Conservation (phyloP, 805 yeast species). For the Yarrowia sp. region DNA sequence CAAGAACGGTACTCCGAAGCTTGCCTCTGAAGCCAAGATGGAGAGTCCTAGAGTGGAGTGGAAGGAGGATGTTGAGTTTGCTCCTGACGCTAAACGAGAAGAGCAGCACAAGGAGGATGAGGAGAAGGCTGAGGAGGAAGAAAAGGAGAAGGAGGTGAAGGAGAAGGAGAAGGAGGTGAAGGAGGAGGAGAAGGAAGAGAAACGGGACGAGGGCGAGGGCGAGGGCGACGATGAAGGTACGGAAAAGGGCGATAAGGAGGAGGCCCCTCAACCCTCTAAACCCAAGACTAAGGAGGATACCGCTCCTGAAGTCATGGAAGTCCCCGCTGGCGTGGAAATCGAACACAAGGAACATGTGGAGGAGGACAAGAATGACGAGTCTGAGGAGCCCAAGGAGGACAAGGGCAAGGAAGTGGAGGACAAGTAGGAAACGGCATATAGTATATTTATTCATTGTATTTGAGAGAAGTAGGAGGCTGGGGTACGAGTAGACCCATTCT, state of each 20-base stretch:
- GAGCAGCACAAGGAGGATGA: neutral
- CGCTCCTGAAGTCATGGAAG: neutral
- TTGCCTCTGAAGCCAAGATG: neutral
- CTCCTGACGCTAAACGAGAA: neutral
- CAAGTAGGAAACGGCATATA: neutral
- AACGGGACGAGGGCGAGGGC: neutral
- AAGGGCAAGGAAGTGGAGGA: conserved; percentile 10
- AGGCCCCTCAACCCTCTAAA: neutral
- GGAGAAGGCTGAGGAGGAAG: neutral
- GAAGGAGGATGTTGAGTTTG: conserved; percentile 11
- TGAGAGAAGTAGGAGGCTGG: neutral
- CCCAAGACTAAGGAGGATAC: too few species aligned
- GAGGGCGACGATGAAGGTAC: neutral
- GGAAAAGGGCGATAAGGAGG: neutral
- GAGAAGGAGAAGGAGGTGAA: neutral
- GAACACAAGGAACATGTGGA: conserved; percentile 18
- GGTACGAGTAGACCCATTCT: too few species aligned
- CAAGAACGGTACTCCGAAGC: neutral
- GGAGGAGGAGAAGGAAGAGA: too few species aligned
- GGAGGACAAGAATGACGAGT: neutral
- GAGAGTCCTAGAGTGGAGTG: conserved; percentile 21
- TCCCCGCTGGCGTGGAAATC: conserved; percentile 20
- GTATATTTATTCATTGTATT: conserved; percentile 7
- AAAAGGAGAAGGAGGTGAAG: neutral
- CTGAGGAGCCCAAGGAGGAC: neutral